These are phyloP conservation scores for Ophioceras dolichostomum DNA, from an alignment of 2,329 filamentous ascomycete species.

Conservation along the genomic window DNA sequence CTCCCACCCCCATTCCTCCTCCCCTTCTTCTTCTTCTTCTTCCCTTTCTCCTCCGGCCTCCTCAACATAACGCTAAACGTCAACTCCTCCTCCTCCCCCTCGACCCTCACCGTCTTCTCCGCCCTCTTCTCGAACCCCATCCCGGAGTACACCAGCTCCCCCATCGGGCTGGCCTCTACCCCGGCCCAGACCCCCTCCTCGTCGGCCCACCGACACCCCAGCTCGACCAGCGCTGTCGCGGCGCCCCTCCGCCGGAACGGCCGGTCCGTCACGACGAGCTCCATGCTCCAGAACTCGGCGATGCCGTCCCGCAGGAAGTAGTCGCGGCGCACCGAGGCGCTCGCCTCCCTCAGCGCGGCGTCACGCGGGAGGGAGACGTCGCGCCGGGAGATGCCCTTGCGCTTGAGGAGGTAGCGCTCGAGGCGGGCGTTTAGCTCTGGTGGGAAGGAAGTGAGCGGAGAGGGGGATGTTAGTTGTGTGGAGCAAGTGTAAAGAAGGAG, in stretches of 20 bases:
- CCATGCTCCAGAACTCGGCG: background rate
- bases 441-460: background rate
- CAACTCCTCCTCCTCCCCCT: background rate
- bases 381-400: background rate
- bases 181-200: background rate
- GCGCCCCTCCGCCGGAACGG: background rate
- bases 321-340: background rate
- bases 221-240: background rate
- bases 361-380: background rate
- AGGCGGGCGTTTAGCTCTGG: background rate
- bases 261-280: background rate
- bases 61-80: background rate
- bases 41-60: background rate
- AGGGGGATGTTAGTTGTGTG: background rate
- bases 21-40: background rate
- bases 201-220: background rate
- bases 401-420: background rate
- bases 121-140: background rate
- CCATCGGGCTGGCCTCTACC: background rate
- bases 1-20: background rate
- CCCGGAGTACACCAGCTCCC: background rate
- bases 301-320: background rate
- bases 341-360: background rate
- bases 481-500: background rate
- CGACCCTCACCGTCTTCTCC: background rate